A percentile compares a stretch with the other conserved stretches of the same genome.
These are phyloP conservation scores for Spinellus fusiger DNA, from an alignment of 192 early-diverging fungal species.

Conservation along the genomic window DNA sequence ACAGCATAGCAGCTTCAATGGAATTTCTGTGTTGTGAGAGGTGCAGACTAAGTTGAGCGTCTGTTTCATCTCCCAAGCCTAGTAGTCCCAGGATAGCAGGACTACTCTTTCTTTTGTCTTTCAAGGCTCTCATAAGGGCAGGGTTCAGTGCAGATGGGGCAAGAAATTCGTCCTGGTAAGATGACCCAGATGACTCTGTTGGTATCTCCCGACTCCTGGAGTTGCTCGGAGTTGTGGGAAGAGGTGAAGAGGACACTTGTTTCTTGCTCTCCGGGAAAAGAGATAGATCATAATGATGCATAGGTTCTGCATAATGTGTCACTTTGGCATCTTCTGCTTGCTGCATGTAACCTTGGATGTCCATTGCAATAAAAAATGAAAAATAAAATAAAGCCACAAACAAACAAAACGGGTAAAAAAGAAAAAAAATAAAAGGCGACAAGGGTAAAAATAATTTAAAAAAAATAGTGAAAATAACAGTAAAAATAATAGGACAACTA, in stretches of 20 bases:
- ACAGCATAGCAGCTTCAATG: conserved; percentile 34
- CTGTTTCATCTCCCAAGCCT: conserved; percentile 6
- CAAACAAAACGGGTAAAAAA: conserved; percentile 3
- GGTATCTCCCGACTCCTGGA: not conserved
- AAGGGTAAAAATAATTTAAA: conserved; percentile 1
- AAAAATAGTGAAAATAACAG: conserved; percentile 4
- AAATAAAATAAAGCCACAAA: not conserved
- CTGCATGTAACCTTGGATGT: conserved; percentile 20
- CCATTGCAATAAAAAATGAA: not conserved
- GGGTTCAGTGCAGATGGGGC: conserved; percentile 5
- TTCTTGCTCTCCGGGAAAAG: not conserved
- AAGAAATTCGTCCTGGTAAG: not conserved
- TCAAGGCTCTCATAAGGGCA: conserved; percentile 16
- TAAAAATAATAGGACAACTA: not conserved
- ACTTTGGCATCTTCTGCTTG: not conserved
- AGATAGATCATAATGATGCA: not conserved
- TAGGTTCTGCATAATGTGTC: conserved; percentile 5
- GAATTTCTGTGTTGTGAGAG: conserved; percentile 31
- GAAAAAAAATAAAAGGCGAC: conserved; percentile 4
- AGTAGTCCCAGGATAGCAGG: conserved; percentile 25
- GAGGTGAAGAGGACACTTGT: conserved; percentile 1
- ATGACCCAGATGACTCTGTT: conserved; percentile 1
- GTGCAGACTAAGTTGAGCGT: conserved; percentile 15
- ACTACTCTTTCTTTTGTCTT: conserved; percentile 34
- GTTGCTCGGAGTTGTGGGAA: not conserved